These are phyloP conservation scores for Pugionium cornutum DNA, from an alignment of 345 rosid genomes.

Conservation along the genomic window DNA sequence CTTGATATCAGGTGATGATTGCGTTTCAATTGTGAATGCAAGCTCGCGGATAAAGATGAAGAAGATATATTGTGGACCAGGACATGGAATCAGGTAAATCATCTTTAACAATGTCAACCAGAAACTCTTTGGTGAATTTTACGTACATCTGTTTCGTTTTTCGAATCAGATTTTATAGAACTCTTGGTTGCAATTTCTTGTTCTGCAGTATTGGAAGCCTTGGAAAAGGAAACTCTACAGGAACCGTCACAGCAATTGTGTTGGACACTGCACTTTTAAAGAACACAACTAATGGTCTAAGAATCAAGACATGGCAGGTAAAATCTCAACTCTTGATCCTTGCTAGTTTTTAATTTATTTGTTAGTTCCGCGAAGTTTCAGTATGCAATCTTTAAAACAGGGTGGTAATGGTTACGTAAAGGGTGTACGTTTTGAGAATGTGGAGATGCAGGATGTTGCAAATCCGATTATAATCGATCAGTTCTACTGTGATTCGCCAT, in stretches of 20 bases:
- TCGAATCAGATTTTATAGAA: neutral
- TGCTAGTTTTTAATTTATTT: neutral
- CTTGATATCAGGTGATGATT: conserved; percentile 79
- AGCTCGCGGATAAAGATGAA: conserved; percentile 84
- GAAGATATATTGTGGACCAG: conserved; percentile 87
- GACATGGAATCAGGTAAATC: conserved; percentile 88
- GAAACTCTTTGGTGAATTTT: neutral
- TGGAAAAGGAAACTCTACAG: conserved; percentile 79
- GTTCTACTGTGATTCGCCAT: conserved; percentile 95
- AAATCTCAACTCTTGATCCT: conserved; percentile 22
- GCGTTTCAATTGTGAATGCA: conserved; percentile 83
- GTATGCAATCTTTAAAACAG: conserved; percentile 38
- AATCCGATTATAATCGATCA: conserved; percentile 95
- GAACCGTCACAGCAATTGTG: conserved; percentile 75
- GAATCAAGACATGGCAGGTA: conserved; percentile 99
- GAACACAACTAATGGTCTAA: conserved; percentile 84
- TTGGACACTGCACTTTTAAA: conserved; percentile 76
- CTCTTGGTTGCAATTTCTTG: conserved; percentile 5
- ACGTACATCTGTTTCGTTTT: neutral
- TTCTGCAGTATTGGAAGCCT: conserved; percentile 83
- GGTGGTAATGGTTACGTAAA: conserved; percentile 94
- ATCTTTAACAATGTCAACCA: neutral
- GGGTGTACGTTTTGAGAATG: conserved; percentile 77
- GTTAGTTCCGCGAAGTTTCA: neutral
- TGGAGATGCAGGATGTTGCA: conserved; percentile 72